Conservation (phyloP, 306 rosid genomes). For the Mimosa bimucronata region DNA sequence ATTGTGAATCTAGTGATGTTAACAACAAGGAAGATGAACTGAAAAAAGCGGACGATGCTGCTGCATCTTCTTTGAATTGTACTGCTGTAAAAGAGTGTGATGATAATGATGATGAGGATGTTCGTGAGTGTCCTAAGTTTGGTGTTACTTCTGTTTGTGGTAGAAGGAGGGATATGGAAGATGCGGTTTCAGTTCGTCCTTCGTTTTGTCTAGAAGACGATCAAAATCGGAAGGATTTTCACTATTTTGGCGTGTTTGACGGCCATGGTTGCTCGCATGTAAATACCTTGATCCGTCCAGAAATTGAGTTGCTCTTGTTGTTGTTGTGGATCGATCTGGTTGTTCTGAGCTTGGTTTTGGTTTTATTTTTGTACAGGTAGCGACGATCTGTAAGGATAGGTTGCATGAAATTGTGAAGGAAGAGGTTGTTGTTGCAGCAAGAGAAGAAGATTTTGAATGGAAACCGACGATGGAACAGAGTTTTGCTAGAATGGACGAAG, state of each 20-base stretch:
- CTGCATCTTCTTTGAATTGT: constrained; percentile 3
- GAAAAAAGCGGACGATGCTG: background rate
- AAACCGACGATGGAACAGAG: constrained; percentile 34
- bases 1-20: background rate
- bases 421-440: background rate
- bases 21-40: background rate
- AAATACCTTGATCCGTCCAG: constrained; percentile 15
- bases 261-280: constrained; percentile 99
- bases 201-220: constrained; percentile 19
- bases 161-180: constrained; percentile 92
- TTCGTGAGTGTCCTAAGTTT: constrained; percentile 39
- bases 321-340: background rate
- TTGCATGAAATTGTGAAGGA: constrained; percentile 19
- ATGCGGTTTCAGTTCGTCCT: constrained; percentile 66
- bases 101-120: background rate
- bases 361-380: background rate
- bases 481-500: constrained; percentile 50
- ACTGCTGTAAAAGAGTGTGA: background rate
- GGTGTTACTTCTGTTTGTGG: constrained; percentile 90
- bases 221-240: constrained; percentile 14
- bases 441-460: background rate
- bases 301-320: background rate
- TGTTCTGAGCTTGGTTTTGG: constrained; percentile 1
- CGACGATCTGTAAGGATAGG: constrained; percentile 27
- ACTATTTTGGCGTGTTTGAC: constrained; percentile 89